phyloP scores from a whole-genome alignment of 352 stramenopile species.

The Pythium grandisporangium region DNA sequence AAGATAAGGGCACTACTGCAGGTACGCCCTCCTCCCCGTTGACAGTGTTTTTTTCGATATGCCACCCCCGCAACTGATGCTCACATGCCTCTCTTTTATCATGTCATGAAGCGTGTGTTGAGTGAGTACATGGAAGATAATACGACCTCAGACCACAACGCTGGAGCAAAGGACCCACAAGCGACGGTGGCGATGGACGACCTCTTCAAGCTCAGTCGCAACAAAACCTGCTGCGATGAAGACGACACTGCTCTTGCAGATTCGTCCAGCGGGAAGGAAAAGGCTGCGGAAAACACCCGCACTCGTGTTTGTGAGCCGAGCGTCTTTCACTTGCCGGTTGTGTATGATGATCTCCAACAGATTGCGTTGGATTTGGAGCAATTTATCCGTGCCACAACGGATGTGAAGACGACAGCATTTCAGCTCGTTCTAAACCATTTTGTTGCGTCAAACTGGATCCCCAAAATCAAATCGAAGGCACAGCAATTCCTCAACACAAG shows the following conservation, averaged over 20 bases:
- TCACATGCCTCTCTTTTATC: neutral
- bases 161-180: conserved; percentile 11
- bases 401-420: conserved; percentile 23
- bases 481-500: conserved; percentile 57
- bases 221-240: conserved; percentile 28
- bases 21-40: too few species aligned
- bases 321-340: conserved; percentile 64
- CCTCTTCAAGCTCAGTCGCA: conserved; percentile 58
- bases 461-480: conserved; percentile 61
- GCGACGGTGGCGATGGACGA: conserved; percentile 8
- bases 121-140: conserved; percentile 54
- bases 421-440: conserved; percentile 54
- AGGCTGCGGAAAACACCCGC: conserved; percentile 15
- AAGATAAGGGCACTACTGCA: too few species aligned
- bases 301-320: conserved; percentile 56
- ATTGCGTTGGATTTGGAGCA: conserved; percentile 55
- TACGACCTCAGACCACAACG: conserved; percentile 10
- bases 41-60: too few species aligned
- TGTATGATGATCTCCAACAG: conserved; percentile 59
- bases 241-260: conserved; percentile 11
- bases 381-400: conserved; percentile 18
- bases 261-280: conserved; percentile 12
- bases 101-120: conserved; percentile 30
- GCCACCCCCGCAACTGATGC: too few species aligned
- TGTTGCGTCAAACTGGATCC: conserved; percentile 64